Evolutionary conservation across 352 stramenopile species (phyloP), one percentile per base, ranked within the genome.

Genomic region (Phytophthora idaei): DNA sequence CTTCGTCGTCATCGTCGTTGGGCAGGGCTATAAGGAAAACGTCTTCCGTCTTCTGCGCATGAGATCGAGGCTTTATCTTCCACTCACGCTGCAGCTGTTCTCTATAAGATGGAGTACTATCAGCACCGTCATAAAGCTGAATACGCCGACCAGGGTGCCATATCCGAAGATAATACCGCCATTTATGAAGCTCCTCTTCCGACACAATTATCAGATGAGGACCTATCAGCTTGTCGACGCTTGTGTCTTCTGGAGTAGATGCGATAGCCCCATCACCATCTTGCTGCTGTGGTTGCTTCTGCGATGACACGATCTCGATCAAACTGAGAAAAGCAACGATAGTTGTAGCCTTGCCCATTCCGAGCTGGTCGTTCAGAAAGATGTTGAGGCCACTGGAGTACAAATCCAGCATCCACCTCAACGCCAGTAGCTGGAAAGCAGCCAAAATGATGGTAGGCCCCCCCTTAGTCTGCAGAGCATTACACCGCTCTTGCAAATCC

Each of bases 291-390:
- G 54, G 55, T 36, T 69, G 56, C 12, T 73, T 70, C 31, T 72
- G 59, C 31, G 61, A 63, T 15, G 69, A 53, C 2, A 90, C 48
- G 37, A 82, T 65, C 15, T 83, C 69, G 25, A 92, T 62, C 7
- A 87, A 65, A 25, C 70, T 75, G n/a, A 96, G 68, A 63, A 94
- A 95, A 4, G 84, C 81, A 28, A 87, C 80, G 27, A 94, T 79
- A 2, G 83, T 92, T 6, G 81, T 77, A 8, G 85, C 83, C 57
- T 95, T 94, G n/a, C 87, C 89, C 77, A 95, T 94, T 17, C 89
- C 89, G 8, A 94, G 63, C 41, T 97, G 87, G 45, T 97, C 89
- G 61, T 95, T 95, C 36, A 97, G 49, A 53, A 97, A 71, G 32
- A 92, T 73, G 61, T 94, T 93, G 17, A 85, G 72, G 0, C 77